Percentiles rank a stretch among this genome's conserved stretches.
phyloP scores from a whole-genome alignment of 1,139 yeast species.

The Magnusiomyces suaveolens region DNA sequence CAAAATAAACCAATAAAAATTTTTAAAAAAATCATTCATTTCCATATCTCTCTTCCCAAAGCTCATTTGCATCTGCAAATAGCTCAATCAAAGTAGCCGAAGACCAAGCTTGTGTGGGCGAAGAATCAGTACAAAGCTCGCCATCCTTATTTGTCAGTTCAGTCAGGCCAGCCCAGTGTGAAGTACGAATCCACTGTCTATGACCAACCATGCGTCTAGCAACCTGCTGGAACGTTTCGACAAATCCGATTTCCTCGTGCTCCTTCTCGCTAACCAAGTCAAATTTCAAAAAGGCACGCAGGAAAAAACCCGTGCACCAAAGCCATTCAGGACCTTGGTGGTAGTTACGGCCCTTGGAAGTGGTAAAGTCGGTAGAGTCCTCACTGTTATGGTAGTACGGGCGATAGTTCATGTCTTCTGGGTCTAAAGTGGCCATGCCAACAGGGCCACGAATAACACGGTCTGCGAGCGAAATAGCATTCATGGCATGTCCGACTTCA shows the following conservation, averaged over 20 bases:
- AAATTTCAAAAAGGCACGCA: constrained; percentile 60
- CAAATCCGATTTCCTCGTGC: constrained; percentile 16
- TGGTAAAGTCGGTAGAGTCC: constrained; percentile 79
- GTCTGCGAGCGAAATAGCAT: constrained; percentile 66
- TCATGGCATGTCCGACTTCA: constrained; percentile 47
- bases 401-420: constrained; percentile 80
- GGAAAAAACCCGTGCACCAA: constrained; percentile 81
- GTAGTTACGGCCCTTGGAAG: constrained; percentile 90
- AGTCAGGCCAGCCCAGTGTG: constrained; percentile 89
- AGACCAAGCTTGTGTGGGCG: constrained; percentile 98
- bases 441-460: constrained; percentile 69
- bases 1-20: background rate
- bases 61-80: constrained; percentile 44
- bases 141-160: constrained; percentile 90
- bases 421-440: constrained; percentile 89
- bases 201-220: constrained; percentile 52
- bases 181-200: constrained; percentile 55
- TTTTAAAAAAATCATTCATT: background rate
- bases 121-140: constrained; percentile 66
- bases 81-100: constrained; percentile 75
- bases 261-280: constrained; percentile 35
- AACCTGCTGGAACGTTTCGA: constrained; percentile 37
- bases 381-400: constrained; percentile 78
- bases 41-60: background rate
- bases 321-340: constrained; percentile 99